Evolutionary conservation across 148 eudicot species (phyloP), one percentile per base, ranked within the genome.

Genomic region (Chenopodium album): DNA sequence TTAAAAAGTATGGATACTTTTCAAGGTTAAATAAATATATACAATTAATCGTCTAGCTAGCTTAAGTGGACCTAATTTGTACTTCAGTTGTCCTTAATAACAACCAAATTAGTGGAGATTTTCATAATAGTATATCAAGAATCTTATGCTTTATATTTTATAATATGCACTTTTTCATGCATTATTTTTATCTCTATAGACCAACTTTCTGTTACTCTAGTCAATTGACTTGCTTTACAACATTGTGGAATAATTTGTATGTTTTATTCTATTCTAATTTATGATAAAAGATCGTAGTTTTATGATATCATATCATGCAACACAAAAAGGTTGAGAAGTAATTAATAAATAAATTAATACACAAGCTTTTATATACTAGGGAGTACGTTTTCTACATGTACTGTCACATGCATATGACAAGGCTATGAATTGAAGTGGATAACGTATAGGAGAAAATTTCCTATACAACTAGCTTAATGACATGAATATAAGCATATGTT

Each of bases 61-160:
- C 66, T 56, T 59, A 59, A 56, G 67, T 32, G 66, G 48, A 59
- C 68, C 66, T 59, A 32, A 56, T 76, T 59, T 32, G 47, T 56
- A 59, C 63, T 26, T 75, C 6, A 75, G 37, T 75, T 26, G 37
- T 76, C 26, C 47, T 19, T n/a, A 20, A 11, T 59, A 59, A 76
- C 78, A 10, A 59, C 32, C 68, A 59, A 76, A 37, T 59, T 34
- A 12, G 47, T 20, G 26, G 68, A 76, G 29, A 76, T 32, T 44
- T 31, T 76, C 76, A 73, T 73, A 48, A 73, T 47, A 56, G 32
- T 46, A 37, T 31, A 34, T 34, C 32, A 76, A 76, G 78, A 76
- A 76, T 76, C 68, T 76, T 56, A 54, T 76, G 65, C 66, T 52
- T 41, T 41, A 48, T 48, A 48, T 48, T 11, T 48, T 10, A 50